Evolutionary conservation across 768 basidiomycete species (phyloP).

Genomic region (Polyporus arcularius): DNA sequence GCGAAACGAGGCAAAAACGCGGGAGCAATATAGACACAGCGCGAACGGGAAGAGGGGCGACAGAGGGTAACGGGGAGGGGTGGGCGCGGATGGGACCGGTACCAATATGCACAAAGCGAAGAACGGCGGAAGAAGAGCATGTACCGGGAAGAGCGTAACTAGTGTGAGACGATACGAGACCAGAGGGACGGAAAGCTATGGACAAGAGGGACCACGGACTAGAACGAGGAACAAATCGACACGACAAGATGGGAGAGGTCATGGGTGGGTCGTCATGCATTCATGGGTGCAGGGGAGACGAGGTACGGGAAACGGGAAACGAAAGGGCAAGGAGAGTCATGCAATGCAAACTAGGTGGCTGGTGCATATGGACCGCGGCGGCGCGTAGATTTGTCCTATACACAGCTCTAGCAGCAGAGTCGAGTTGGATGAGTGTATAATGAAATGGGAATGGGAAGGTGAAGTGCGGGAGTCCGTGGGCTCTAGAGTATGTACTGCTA

Average conservation of each 20-base stretch:
- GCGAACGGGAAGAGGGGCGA: constrained; percentile 25
- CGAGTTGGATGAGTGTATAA: constrained; percentile 5
- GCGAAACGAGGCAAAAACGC: constrained; percentile 10
- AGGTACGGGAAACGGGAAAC: background rate
- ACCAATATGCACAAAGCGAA: constrained; percentile 14
- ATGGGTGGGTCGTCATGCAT: constrained; percentile 14
- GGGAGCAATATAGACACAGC: constrained; percentile 21
- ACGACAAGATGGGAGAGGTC: constrained; percentile 4
- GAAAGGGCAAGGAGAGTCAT: constrained; percentile 3
- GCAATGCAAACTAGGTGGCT: background rate
- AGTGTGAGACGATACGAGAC: too few species aligned
- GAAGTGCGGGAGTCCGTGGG: background rate
- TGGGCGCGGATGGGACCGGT: constrained; percentile 18
- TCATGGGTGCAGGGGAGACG: background rate
- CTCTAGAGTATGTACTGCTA: constrained; percentile 3
- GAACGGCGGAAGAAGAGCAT: constrained; percentile 9
- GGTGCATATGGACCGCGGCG: background rate
- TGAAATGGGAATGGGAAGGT: background rate
- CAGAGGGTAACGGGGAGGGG: constrained; percentile 20
- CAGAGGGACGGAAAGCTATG: background rate
- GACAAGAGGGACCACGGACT: background rate
- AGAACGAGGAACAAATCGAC: background rate
- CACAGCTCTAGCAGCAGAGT: constrained; percentile 7
- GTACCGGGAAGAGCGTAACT: background rate
- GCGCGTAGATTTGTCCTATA: constrained; percentile 10